Percentiles rank a stretch among this genome's conserved stretches.
phyloP scores from a whole-genome alignment of 176 grass and related monocot species.

The Avena eriantha region DNA sequence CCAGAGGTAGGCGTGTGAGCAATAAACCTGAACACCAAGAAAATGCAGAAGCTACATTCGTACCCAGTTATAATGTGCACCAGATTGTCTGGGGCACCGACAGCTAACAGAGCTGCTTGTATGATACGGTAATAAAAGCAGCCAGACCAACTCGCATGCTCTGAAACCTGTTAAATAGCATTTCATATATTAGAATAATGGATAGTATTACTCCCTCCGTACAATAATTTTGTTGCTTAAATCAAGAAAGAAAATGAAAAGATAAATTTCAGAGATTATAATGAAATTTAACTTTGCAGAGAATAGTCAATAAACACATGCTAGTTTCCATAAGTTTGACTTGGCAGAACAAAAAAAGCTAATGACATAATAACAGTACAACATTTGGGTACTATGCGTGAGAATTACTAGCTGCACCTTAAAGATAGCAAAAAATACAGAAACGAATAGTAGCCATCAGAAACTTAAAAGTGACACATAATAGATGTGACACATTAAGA shows the following conservation, averaged over 20 bases:
- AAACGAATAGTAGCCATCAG: background rate
- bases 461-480: slow-evolving; percentile 2
- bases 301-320: background rate
- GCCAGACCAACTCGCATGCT: slow-evolving; percentile 97
- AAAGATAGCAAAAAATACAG: background rate
- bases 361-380: background rate
- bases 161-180: slow-evolving; percentile 68
- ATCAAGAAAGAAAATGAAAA: slow-evolving; percentile 27
- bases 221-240: background rate
- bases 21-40: slow-evolving; percentile 28
- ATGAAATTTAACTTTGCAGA: background rate
- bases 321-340: background rate
- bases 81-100: slow-evolving; percentile 93
- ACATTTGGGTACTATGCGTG: background rate
- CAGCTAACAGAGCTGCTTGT: slow-evolving; percentile 95
- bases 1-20: background rate
- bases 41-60: slow-evolving; percentile 23
- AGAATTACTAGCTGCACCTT: background rate
- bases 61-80: slow-evolving; percentile 98
- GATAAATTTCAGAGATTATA: background rate
- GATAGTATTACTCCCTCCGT: no score
- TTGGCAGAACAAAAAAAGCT: background rate
- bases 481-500: background rate
- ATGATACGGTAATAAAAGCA: slow-evolving; percentile 97
- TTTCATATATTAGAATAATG: slow-evolving; percentile 32